These are phyloP conservation scores for Globisporangium acanthophoron DNA, from an alignment of 352 stramenopile genomes.

Conservation along the genomic window DNA sequence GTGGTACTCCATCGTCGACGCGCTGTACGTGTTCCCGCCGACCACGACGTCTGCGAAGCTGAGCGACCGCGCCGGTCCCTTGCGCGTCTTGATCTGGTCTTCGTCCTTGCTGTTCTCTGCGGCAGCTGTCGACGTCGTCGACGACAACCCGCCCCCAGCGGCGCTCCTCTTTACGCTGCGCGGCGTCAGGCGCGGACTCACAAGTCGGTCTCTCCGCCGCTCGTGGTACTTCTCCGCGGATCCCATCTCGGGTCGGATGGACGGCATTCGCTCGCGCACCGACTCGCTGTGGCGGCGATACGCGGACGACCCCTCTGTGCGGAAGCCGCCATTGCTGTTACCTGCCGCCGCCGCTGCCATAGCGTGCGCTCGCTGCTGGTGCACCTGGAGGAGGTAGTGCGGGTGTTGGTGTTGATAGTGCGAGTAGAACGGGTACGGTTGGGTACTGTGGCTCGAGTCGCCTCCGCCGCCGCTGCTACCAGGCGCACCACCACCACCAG, in stretches of 20 bases:
- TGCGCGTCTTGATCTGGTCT: slow-evolving; percentile 30
- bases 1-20: slow-evolving; percentile 15
- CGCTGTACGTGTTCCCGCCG: slow-evolving; percentile 29
- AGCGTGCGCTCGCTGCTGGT: slow-evolving; percentile 21
- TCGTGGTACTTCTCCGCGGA: slow-evolving; percentile 47
- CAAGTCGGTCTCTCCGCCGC: slow-evolving; percentile 21
- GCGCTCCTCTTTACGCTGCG: slow-evolving; percentile 13
- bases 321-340: neutral
- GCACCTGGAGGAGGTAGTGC: slow-evolving; percentile 16
- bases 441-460: slow-evolving; percentile 6
- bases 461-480: slow-evolving; percentile 1
- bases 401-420: slow-evolving; percentile 22
- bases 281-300: slow-evolving; percentile 67
- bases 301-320: slow-evolving; percentile 21
- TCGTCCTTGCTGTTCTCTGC: slow-evolving; percentile 18
- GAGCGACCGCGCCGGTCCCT: slow-evolving; percentile 67
- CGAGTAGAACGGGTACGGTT: slow-evolving; percentile 15
- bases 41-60: slow-evolving; percentile 85
- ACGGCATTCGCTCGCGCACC: slow-evolving; percentile 48
- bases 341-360: slow-evolving; percentile 4
- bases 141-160: slow-evolving; percentile 6
- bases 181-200: slow-evolving; percentile 42
- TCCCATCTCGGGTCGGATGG: slow-evolving; percentile 43
- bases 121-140: slow-evolving; percentile 8
- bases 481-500: neutral